Conservation (phyloP, 805 yeast genomes). For the Hanseniaspora nectarophila region DNA sequence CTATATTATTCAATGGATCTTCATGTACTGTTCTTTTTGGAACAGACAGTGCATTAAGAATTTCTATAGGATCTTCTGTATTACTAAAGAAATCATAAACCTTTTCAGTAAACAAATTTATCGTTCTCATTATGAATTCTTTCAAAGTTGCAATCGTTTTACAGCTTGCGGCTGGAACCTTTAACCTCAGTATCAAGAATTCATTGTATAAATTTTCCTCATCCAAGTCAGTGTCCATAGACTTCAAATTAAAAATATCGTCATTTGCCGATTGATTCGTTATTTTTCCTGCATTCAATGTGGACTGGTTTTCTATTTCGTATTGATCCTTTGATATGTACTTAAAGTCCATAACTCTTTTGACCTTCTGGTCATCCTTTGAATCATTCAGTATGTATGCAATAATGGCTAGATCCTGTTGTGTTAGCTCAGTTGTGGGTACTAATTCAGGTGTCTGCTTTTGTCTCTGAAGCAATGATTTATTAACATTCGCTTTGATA, state of each 20-base stretch:
- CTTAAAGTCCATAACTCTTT: slow-evolving; percentile 56
- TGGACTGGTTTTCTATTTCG: slow-evolving; percentile 15
- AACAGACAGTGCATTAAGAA: slow-evolving; percentile 20
- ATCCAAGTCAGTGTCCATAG: slow-evolving; percentile 24
- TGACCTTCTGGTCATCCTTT: slow-evolving; percentile 35
- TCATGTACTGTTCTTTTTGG: slow-evolving; percentile 41
- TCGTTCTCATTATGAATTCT: slow-evolving; percentile 47
- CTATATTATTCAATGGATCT: slow-evolving; percentile 44
- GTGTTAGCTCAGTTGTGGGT: neutral
- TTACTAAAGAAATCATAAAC: slow-evolving; percentile 30
- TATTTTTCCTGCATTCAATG: neutral
- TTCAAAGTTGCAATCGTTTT: slow-evolving; percentile 40
- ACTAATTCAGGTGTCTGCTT: slow-evolving; percentile 20
- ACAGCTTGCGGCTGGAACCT: slow-evolving; percentile 31
- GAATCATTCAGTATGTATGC: neutral
- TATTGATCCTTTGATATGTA: slow-evolving; percentile 68
- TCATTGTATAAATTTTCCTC: slow-evolving; percentile 40
- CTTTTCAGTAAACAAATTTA: slow-evolving; percentile 38
- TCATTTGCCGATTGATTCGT: slow-evolving; percentile 17
- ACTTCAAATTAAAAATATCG: slow-evolving; percentile 41
- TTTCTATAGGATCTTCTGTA: slow-evolving; percentile 16
- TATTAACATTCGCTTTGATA: slow-evolving; percentile 41
- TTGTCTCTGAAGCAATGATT: slow-evolving; percentile 47
- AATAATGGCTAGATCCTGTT: neutral
- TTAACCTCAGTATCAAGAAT: slow-evolving; percentile 68